phyloP scores from a whole-genome alignment of 768 basidiomycete species.

The Rubroboletus satanas region DNA sequence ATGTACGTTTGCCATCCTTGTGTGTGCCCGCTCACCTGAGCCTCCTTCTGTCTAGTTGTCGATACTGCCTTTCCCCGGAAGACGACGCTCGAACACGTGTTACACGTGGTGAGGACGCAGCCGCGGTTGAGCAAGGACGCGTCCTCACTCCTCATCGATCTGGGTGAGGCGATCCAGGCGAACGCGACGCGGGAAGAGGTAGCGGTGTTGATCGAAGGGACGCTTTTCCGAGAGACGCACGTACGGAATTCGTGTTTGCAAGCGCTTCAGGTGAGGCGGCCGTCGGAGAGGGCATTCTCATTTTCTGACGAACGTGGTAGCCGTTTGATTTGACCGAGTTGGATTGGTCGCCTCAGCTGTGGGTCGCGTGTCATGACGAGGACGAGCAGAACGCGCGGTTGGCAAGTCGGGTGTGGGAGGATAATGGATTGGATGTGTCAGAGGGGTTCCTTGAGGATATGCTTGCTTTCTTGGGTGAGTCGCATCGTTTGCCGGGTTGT shows the following conservation, averaged over 20 bases:
- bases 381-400: constrained; percentile 85
- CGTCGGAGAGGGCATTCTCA: background rate
- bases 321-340: constrained; percentile 92
- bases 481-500: background rate
- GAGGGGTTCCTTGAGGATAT: constrained; percentile 57
- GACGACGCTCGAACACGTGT: constrained; percentile 60
- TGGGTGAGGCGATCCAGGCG: constrained; percentile 74
- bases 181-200: constrained; percentile 64
- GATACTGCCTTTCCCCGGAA: constrained; percentile 71
- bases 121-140: constrained; percentile 82
- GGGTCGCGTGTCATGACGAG: constrained; percentile 85
- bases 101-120: constrained; percentile 71
- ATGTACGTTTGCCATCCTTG: constrained; percentile 17
- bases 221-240: constrained; percentile 80
- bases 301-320: constrained; percentile 36
- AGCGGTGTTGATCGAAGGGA: constrained; percentile 62
- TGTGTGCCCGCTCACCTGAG: background rate
- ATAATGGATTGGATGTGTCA: constrained; percentile 87
- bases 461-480: constrained; percentile 62
- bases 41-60: constrained; percentile 45
- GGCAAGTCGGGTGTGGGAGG: constrained; percentile 86
- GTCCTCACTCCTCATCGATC: constrained; percentile 71
- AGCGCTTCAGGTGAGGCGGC: constrained; percentile 64
- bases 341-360: constrained; percentile 87
- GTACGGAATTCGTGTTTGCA: constrained; percentile 89